Percentiles rank a stretch among this genome's conserved stretches.
phyloP scores from a whole-genome alignment of 2,329 filamentous ascomycete genomes.

The Grosmannia clavigera region DNA sequence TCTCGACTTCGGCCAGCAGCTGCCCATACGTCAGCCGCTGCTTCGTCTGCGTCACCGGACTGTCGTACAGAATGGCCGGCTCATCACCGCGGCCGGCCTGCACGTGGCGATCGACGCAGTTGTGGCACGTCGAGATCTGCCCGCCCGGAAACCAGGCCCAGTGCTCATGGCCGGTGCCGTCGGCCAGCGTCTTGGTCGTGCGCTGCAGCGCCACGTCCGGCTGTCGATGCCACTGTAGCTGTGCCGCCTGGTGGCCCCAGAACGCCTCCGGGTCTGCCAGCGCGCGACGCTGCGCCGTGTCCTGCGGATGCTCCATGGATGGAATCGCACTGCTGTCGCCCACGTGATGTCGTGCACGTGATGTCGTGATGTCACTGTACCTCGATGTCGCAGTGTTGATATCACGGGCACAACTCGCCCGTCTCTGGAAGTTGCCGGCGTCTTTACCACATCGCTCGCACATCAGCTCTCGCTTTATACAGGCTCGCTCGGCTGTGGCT shows the following conservation, averaged over 20 bases:
- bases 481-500: background rate
- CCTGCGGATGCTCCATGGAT: conserved; percentile 31
- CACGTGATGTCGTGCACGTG: too few species aligned
- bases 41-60: conserved; percentile 65
- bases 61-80: conserved; percentile 77
- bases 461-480: background rate
- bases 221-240: conserved; percentile 69
- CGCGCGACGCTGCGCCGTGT: conserved; percentile 41
- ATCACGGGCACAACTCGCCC: too few species aligned
- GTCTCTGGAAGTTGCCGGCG: background rate
- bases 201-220: conserved; percentile 50
- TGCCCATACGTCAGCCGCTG: conserved; percentile 62
- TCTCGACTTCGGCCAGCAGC: conserved; percentile 68
- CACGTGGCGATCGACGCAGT: conserved; percentile 86
- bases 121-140: conserved; percentile 83
- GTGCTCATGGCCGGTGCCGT: conserved; percentile 52
- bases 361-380: too few species aligned
- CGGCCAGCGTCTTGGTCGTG: conserved; percentile 47
- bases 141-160: conserved; percentile 90
- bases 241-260: conserved; percentile 62
- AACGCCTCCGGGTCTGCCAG: conserved; percentile 59
- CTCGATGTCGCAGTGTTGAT: background rate
- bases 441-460: too few species aligned
- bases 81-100: conserved; percentile 58
- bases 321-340: background rate